Percentiles rank a stretch among this genome's conserved stretches.
Conservation (phyloP, 345 rosid genomes). For the Lepidium didymum region DNA sequence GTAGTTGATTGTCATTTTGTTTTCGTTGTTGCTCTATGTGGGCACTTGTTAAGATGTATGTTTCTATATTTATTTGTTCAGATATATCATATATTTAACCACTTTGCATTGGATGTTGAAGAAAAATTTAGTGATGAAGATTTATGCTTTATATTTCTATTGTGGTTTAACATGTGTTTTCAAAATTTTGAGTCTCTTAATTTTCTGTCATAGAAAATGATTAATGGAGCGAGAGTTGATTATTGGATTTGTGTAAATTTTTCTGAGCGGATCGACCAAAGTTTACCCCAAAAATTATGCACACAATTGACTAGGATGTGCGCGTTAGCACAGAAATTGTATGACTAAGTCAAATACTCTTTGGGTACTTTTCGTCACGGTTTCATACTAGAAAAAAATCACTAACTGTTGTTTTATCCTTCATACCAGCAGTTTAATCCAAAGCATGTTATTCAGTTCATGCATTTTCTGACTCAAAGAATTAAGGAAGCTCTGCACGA, state of each 20-base stretch:
- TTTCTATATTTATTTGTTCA: background rate
- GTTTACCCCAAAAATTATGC: constrained; percentile 38
- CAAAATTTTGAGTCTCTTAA: background rate
- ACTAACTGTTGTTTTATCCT: background rate
- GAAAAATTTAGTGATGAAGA: background rate
- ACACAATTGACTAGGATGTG: constrained; percentile 43
- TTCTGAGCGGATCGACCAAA: constrained; percentile 4
- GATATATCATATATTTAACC: background rate
- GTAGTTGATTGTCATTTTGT: background rate
- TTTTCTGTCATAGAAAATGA: constrained; percentile 53
- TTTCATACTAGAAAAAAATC: background rate
- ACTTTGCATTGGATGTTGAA: background rate
- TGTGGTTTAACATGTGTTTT: background rate
- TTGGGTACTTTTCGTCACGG: background rate
- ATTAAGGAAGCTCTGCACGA: constrained; percentile 45
- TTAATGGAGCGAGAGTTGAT: constrained; percentile 60
- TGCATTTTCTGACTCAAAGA: constrained; percentile 16
- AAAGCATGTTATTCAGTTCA: constrained; percentile 32
- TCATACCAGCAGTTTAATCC: constrained; percentile 36
- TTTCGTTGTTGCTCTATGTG: background rate
- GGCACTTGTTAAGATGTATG: background rate
- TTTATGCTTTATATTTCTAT: background rate
- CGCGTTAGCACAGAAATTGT: constrained; percentile 74
- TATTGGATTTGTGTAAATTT: constrained; percentile 63
- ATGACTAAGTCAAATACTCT: background rate